Percentiles rank a stretch among this genome's conserved stretches.
phyloP scores from a whole-genome alignment of 1,284 basidiomycete genomes.

The Cutaneotrichosporon sp. region DNA sequence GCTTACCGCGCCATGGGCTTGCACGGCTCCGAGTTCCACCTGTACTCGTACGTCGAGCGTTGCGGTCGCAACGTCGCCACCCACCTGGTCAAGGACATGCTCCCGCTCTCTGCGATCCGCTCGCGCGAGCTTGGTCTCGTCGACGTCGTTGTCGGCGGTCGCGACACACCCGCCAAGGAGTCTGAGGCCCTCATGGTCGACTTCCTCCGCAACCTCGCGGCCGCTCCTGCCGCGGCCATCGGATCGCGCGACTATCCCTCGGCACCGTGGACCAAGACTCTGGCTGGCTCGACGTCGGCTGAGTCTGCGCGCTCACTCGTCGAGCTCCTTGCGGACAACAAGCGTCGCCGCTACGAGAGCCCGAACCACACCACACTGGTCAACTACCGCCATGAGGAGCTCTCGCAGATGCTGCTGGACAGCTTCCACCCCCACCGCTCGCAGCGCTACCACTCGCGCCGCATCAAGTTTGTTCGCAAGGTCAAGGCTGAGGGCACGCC shows the following conservation, averaged over 20 bases:
- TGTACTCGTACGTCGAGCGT: conserved; percentile 52
- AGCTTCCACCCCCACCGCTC: conserved; percentile 53
- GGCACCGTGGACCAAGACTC: conserved; percentile 29
- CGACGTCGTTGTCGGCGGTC: conserved; percentile 39
- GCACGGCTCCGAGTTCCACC: conserved; percentile 55
- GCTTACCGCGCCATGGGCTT: conserved; percentile 55
- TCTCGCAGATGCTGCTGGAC: conserved; percentile 56
- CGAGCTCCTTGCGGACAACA: conserved; percentile 41
- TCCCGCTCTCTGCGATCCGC: conserved; percentile 49
- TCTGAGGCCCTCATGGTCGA: conserved; percentile 30
- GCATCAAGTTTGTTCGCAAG: conserved; percentile 55
- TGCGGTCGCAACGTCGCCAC: conserved; percentile 47
- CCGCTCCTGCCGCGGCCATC: conserved; percentile 16
- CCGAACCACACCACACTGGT: conserved; percentile 35
- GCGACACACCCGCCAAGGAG: conserved; percentile 24
- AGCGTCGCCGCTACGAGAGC: conserved; percentile 37
- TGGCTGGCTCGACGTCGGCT: neutral
- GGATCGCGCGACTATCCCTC: conserved; percentile 21
- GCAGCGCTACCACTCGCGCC: conserved; percentile 52
- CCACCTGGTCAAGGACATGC: conserved; percentile 50
- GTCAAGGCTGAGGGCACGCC: conserved; percentile 50
- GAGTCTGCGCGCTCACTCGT: conserved; percentile 19
- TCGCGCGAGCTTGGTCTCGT: conserved; percentile 43
- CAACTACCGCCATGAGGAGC: conserved; percentile 52
- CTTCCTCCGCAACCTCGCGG: conserved; percentile 28